Base-by-base conservation (phyloP, 2,329 filamentous ascomycete genomes). In the Alternaria metachromatica region DNA sequence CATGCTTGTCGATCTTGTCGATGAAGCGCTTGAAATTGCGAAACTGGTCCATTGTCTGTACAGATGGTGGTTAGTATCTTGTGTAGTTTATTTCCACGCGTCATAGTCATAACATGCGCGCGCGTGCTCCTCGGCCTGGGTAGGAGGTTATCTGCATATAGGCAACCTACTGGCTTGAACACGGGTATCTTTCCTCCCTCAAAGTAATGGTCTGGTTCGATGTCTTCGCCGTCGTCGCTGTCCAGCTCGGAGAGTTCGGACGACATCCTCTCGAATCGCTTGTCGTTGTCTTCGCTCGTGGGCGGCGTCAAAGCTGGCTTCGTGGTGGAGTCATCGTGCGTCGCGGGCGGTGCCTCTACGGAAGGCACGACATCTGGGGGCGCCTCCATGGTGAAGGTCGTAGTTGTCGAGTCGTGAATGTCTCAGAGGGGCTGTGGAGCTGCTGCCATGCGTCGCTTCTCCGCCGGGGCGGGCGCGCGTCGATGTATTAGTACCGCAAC, bases 11-110 rank as follows among this genome's bases (percentile, higher is more conserved):
- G 66, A 99, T 89, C 80, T 93, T 94, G 76, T 90, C 88, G 86
- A 98, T 92, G 79, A 96, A 98, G 78, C 88, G 89, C 82, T 95
- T 92, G 81, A 99, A 99, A 82, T 96, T 93, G 76, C 89, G 90
- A 82, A 98, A 98, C 82, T 99, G 94, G 66, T 91, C 87, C 93
- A 97, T 97, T 63, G 91, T 95, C 81, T 89, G 70, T 65, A 59
- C 15, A 54, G 26, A 53, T 20, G 6, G 65, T 30, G 44, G 49
- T 78, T 57, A 78, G 76, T 63, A 60, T 45, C 21, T 30, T 55
- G 20, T 26, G 25, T 49, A 53, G 18, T 28, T 11, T 26, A 44
- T 46, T 43, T 25, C 37, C 59, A 60, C 45, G 50, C 48, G 15
- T 43, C 15, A 18, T 13, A 60, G 18, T 26, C 21, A 58, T 48